Base-by-base conservation (phyloP, 768 basidiomycete genomes). In the Hygrocybe punicea region DNA sequence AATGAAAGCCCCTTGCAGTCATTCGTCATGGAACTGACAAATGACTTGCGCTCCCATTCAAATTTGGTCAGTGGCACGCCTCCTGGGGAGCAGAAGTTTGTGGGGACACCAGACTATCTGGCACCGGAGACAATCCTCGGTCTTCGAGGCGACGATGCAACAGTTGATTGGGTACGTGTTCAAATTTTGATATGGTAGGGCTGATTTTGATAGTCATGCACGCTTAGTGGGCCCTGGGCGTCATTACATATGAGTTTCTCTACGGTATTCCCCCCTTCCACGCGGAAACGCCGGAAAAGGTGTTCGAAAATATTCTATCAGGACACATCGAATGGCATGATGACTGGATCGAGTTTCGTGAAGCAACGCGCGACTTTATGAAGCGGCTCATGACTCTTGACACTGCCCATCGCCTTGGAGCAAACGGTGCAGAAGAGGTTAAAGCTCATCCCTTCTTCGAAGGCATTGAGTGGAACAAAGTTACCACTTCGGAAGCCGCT, bases 231-330 rank as follows among this genome's bases (percentile, higher is more conserved):
- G 96, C 97, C 10, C 81, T 99, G 25, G 97, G 97, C 58, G 93
- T 98, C 42, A 95, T 99, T 69, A 91, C 93, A 29, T 98, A 99
- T 69, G 97, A 99, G 76, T 98, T 99, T 73, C 73, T 98, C 35
- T 98, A 94, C 62, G 95, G 97, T 3, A 84, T 94, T 34, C 97
- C 97, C 24, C 97, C 97, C 2, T 99, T 99, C 81, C 93, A 98
- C 66, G 96, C 92, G 48, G 94, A 98, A 58, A 91, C 91, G 7
- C 96, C 97, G 0, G 94, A 97, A 70, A 91, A 90, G 73, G 95
- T 99, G 4, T 98, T 99, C 65, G 95, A 97, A 74, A 98, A 98
- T 68, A 98, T 98, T 66, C 80, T 98, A 19, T 97, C 96, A 10
- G 87, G 94, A 4, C 86, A 89, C 29, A 82, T 98, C 66, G 88